Evolutionary conservation across 164 flowering plant species (phyloP), one percentile per base, ranked within the genome.

Genomic region (Umbilicus rupestris): DNA sequence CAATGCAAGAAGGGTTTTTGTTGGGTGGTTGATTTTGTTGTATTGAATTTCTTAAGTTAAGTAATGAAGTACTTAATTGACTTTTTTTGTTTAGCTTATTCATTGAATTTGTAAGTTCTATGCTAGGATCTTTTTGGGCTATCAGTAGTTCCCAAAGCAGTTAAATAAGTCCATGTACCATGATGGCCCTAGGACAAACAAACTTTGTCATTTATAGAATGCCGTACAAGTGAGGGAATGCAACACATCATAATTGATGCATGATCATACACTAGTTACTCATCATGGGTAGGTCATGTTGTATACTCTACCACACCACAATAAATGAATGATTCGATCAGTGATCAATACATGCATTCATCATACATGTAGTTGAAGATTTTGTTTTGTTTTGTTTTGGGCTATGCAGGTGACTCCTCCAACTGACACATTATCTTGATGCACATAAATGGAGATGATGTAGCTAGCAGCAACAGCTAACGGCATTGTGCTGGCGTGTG

Each of bases 251-350:
- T n/a, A 19, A 47, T 20, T 7, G 8, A 22, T 7, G 26, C 57
- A 22, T 50, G 57, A 50, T 50, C 57, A 8, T 11, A 50, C 14
- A 16, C 19, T 6, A 14, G n/a, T 7, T 20, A 50, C 57, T 50
- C 29, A 50, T 9, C 57, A 50, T 50, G 26, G 57, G 11, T 3
- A 20, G 29, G 29, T 50, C 10, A 50, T 22, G 8, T 16, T 10
- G 52, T 19, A 19, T 39, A 47, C 22, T n/a, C n/a, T n/a, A n/a
- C n/a, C n/a, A n/a, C 8, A 47, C 52, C 8, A 5, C 22, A 47
- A 47, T 47, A 47, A 47, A 47, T 47, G 52, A n/a, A 47, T 47
- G 26, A 22, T 47, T 47, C 52, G n/a, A 47, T 47, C 52, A 47
- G 19, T 24, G n/a, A 10, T 47, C 17, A 5, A 12, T 45, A n/a